A percentile compares a stretch with the other conserved stretches of the same genome.
phyloP scores from a whole-genome alignment of 257 asterid genomes.

The Primulina tabacum region DNA sequence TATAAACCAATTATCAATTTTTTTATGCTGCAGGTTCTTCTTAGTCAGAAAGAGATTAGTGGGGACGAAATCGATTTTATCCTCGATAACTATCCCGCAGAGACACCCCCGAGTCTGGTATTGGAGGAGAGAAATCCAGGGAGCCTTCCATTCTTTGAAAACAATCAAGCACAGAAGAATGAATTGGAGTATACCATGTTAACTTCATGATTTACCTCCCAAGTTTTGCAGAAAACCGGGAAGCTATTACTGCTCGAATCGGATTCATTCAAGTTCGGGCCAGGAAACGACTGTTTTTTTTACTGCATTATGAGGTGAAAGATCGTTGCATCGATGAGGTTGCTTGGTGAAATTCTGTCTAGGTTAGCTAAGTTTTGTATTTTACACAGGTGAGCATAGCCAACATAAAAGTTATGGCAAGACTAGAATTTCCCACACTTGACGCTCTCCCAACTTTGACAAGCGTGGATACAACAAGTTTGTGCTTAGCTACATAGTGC shows the following conservation, averaged over 20 bases:
- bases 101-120: slow-evolving; percentile 61
- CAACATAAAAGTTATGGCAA: too few species aligned
- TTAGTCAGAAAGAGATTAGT: slow-evolving; percentile 67
- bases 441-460: too few species aligned
- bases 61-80: slow-evolving; percentile 78
- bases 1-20: not conserved
- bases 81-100: slow-evolving; percentile 66
- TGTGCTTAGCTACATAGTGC: too few species aligned
- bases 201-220: slow-evolving; percentile 34
- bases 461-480: too few species aligned
- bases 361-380: not conserved
- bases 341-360: not conserved
- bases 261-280: not conserved
- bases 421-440: too few species aligned
- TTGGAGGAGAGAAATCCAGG: slow-evolving; percentile 81
- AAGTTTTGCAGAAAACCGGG: slow-evolving; percentile 5
- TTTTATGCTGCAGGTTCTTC: slow-evolving; percentile 63
- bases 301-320: not conserved
- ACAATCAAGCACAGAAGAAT: slow-evolving; percentile 35
- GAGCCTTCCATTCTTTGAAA: slow-evolving; percentile 51
- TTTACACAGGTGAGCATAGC: too few species aligned
- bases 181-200: slow-evolving; percentile 50
- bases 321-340: not conserved
- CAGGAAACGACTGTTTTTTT: not conserved
- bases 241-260: not conserved